These are phyloP conservation scores for Coelastrella sp. DNA, from an alignment of 139 green algal genomes.

Conservation along the genomic window DNA sequence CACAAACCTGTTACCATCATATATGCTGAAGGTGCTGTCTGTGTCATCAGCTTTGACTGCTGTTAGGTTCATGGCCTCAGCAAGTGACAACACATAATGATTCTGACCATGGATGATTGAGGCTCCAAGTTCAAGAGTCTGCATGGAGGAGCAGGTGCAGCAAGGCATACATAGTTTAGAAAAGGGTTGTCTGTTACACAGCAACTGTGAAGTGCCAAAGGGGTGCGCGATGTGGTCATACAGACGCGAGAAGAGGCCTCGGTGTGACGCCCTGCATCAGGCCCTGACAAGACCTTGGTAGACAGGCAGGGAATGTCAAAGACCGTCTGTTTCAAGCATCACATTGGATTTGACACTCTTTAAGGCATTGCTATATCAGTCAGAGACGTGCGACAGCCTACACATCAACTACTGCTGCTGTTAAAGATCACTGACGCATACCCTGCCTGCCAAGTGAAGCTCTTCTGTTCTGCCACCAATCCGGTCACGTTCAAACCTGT, in stretches of 20 bases:
- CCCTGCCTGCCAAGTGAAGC: constrained; percentile 17
- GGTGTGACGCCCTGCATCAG: no score
- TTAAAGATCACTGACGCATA: neutral
- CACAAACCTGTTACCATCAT: constrained; percentile 56
- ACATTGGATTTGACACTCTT: no score
- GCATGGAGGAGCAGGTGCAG: neutral
- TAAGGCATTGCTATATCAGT: no score
- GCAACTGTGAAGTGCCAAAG: neutral
- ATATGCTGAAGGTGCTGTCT: constrained; percentile 52
- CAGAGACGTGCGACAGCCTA: neutral
- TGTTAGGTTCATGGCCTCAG: constrained; percentile 14
- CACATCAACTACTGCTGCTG: neutral
- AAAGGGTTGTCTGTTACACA: neutral
- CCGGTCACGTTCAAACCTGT: neutral
- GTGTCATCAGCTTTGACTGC: constrained; percentile 1
- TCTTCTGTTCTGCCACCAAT: constrained; percentile 33
- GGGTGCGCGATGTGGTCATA: neutral
- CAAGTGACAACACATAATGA: constrained; percentile 48
- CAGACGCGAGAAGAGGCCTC: no score
- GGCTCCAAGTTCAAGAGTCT: constrained; percentile 63
- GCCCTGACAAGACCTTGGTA: no score
- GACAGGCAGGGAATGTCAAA: no score
- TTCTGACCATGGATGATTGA: constrained; percentile 64
- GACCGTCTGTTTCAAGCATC: no score
- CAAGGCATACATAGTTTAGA: neutral